Evolutionary conservation across 768 basidiomycete genomes (phyloP), one percentile per base, ranked within the genome.

Genomic region (Lanmaoa rubissima): DNA sequence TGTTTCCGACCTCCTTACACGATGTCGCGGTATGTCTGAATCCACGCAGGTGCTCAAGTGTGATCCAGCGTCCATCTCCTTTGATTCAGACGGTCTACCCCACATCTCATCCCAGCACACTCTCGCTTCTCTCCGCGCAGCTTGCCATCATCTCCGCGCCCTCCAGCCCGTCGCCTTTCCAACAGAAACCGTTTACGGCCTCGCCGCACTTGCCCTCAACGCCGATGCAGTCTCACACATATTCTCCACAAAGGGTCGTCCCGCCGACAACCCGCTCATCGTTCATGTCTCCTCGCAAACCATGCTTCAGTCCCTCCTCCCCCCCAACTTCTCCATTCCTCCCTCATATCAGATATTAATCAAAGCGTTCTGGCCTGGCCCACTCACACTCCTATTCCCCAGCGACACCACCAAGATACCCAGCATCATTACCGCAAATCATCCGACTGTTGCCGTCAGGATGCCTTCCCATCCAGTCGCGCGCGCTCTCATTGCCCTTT

Each of bases 111-210:
- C 78, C 35, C 64, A 72, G 21, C 76, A 79, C 52, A 86, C 90
- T 6, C 69, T 74, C 19, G 67, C 75, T 26, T 79, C 86, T 19
- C 74, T 93, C 58, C 68, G 78, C 48, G 65, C 69, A 19, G 92
- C 90, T 1, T 74, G 84, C 7, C 74, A 77, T 54, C 78, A 81
- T 54, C 79, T 78, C 45, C 62, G 79, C 35, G 74, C 74, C 24
- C 64, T 71, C 16, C 76, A 83, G 55, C 78, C 82, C 21, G 88
- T 98, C 53, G 95, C 88, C 0, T 91, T 99, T 68, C 96, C 97
- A 0, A 98, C 97, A 32, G 97, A 99, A 74, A 98, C 97, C 0
- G 97, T 99, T 12, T 99, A 98, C 72, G 97, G 97, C 1, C 84
- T 99, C n/a, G 97, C 91, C 31, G 97, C 94, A 0, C 74, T 86